Evolutionary conservation across 2,329 filamentous ascomycete species (phyloP).

Genomic region (Thelonectria rubi): DNA sequence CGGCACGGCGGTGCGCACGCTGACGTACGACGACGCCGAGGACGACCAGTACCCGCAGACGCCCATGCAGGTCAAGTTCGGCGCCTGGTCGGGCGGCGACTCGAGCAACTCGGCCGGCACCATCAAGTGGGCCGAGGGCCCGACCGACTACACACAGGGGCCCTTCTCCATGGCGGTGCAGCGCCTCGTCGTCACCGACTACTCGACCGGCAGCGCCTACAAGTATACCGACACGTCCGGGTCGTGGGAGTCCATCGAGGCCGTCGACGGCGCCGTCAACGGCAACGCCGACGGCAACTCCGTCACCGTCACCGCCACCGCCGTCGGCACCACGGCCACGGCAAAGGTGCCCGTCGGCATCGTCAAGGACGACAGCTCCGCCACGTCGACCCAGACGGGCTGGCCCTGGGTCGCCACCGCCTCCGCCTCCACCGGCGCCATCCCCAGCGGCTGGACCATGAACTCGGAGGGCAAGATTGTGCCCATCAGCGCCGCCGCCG

Average conservation of each 20-base stretch:
- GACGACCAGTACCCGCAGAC: constrained; percentile 88
- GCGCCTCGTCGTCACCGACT: constrained; percentile 82
- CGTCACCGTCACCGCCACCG: constrained; percentile 62
- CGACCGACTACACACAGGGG: constrained; percentile 82
- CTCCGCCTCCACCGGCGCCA: constrained; percentile 61
- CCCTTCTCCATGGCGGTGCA: constrained; percentile 89
- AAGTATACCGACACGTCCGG: constrained; percentile 81
- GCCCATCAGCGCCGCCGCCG: constrained; percentile 61
- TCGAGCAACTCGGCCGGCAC: constrained; percentile 80
- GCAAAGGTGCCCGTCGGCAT: constrained; percentile 73
- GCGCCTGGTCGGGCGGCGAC: constrained; percentile 92
- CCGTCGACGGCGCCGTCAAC: constrained; percentile 81
- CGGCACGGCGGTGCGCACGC: constrained; percentile 77
- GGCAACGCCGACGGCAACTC: constrained; percentile 67
- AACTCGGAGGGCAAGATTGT: constrained; percentile 81
- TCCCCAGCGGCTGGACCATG: constrained; percentile 85
- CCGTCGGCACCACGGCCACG: constrained; percentile 71
- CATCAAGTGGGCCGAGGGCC: constrained; percentile 87
- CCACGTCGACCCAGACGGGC: constrained; percentile 65
- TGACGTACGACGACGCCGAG: constrained; percentile 75
- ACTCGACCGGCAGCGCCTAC: constrained; percentile 90
- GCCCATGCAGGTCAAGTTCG: constrained; percentile 93
- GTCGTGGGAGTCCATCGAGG: constrained; percentile 81
- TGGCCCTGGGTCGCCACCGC: constrained; percentile 74
- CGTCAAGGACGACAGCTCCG: constrained; percentile 62